These are phyloP conservation scores for Calonectria fujianensis DNA, from an alignment of 2,329 filamentous ascomycete species.

Conservation along the genomic window DNA sequence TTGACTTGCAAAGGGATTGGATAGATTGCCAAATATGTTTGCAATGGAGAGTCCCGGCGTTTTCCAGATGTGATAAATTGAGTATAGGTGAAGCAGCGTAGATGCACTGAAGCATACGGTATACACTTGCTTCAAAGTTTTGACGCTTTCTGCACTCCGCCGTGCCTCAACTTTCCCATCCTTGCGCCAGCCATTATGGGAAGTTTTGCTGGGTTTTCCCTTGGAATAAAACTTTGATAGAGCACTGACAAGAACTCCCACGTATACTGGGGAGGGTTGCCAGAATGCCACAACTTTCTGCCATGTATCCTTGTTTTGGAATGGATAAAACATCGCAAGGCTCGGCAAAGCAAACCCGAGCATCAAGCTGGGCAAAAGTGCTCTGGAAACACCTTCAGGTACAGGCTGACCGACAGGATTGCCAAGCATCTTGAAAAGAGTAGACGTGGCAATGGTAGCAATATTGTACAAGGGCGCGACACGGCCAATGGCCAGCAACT, in stretches of 20 bases:
- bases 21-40: neutral
- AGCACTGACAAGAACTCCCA: neutral
- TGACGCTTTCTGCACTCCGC: neutral
- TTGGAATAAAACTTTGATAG: neutral
- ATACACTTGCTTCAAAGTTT: neutral
- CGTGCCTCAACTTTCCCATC: neutral
- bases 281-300: neutral
- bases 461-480: constrained; percentile 8
- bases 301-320: neutral
- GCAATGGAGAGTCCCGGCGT: neutral
- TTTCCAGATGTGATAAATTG: constrained; percentile 11
- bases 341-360: neutral
- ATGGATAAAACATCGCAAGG: neutral
- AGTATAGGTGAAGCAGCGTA: neutral
- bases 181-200: neutral
- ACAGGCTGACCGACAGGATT: neutral
- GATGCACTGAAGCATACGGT: neutral
- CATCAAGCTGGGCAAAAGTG: neutral
- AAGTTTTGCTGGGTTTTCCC: no score
- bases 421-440: neutral
- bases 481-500: neutral
- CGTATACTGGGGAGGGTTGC: constrained; percentile 12
- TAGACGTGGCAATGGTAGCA: neutral
- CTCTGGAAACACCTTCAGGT: neutral
- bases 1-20: neutral